phyloP scores from a whole-genome alignment of 306 rosid species.

The Fragaria iinumae region DNA sequence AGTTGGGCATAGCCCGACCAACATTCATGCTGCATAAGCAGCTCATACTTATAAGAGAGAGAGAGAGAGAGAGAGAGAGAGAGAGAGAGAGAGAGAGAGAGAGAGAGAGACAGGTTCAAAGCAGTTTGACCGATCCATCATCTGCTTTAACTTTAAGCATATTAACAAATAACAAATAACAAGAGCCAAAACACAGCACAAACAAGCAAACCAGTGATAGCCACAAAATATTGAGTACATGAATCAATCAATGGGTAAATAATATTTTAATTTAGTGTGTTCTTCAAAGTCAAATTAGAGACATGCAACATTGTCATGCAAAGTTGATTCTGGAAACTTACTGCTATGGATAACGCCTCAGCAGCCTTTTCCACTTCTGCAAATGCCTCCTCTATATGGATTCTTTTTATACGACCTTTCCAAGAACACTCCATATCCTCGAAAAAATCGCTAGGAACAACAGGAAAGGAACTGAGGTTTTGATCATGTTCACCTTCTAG shows the following conservation, averaged over 20 bases:
- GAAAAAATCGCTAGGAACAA: slow-evolving; percentile 70
- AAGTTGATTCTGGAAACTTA: slow-evolving; percentile 42
- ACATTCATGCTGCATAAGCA: neutral
- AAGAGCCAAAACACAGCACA: neutral
- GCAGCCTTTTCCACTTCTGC: slow-evolving; percentile 73
- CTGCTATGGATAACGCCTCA: slow-evolving; percentile 68
- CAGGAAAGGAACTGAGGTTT: slow-evolving; percentile 57
- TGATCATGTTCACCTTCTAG: slow-evolving; percentile 68
- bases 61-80: too few relatives aligned
- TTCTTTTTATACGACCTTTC: slow-evolving; percentile 85
- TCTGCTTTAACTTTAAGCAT: neutral
- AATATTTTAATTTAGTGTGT: neutral
- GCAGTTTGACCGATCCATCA: neutral
- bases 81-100: too few relatives aligned
- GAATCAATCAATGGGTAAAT: neutral
- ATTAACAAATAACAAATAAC: neutral
- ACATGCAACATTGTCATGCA: neutral
- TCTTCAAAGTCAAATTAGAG: neutral
- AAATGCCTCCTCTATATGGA: slow-evolving; percentile 64
- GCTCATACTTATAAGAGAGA: too few relatives aligned
- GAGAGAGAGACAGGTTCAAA: too few relatives aligned
- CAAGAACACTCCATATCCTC: slow-evolving; percentile 93
- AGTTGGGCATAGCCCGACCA: neutral
- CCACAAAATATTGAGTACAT: neutral
- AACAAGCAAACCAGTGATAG: neutral